phyloP scores from a whole-genome alignment of 1,284 basidiomycete species.

The Rhodotorula sp. region DNA sequence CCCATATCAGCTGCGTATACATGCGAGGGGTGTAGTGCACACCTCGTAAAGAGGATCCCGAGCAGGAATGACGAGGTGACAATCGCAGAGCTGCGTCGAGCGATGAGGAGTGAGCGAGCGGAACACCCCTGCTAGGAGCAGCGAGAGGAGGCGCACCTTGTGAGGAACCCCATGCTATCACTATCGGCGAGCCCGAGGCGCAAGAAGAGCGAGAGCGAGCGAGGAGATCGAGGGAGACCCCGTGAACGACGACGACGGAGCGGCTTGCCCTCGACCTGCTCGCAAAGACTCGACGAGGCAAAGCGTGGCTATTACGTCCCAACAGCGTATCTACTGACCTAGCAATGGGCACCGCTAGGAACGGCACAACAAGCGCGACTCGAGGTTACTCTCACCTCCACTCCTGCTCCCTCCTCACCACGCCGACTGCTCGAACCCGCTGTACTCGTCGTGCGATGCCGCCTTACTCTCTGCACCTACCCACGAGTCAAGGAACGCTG shows the following conservation, averaged over 20 bases:
- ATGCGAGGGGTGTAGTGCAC: not conserved
- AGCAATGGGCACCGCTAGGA: not conserved
- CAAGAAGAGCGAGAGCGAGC: not conserved
- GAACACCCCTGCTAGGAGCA: not conserved
- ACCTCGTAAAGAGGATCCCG: slow-evolving; percentile 40
- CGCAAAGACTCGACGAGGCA: not conserved
- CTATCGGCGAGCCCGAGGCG: not conserved
- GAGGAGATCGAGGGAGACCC: not conserved
- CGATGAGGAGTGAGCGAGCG: too few relatives aligned
- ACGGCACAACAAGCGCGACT: not conserved
- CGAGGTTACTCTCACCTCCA: not conserved
- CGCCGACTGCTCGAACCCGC: not conserved
- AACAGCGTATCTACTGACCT: not conserved
- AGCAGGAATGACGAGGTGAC: slow-evolving; percentile 34
- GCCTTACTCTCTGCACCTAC: not conserved
- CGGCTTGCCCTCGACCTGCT: not conserved
- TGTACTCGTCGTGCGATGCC: not conserved
- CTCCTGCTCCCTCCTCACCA: not conserved
- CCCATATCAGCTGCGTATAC: not conserved
- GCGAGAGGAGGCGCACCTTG: not conserved
- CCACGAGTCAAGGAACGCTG: not conserved
- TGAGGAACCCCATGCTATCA: slow-evolving; percentile 17
- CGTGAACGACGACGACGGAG: not conserved
- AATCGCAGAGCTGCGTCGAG: slow-evolving; percentile 21
- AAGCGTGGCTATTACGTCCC: too few relatives aligned